These are phyloP conservation scores for Xylariomycetidae sp. DNA, from an alignment of 2,329 filamentous ascomycete species.

Conservation along the genomic window DNA sequence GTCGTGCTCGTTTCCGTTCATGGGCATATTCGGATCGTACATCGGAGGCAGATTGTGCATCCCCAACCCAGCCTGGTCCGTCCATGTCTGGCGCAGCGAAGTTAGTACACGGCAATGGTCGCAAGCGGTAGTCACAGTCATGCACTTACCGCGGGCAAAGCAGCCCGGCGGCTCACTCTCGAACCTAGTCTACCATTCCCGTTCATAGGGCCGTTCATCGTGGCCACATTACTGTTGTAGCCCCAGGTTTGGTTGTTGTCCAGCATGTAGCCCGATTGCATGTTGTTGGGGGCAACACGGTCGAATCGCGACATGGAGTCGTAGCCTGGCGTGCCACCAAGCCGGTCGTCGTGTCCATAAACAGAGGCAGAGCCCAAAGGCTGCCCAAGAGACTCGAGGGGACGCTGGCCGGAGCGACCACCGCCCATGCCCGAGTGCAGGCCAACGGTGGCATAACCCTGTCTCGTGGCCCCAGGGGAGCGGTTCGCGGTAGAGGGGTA, in stretches of 20 bases:
- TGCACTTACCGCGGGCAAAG: constrained; percentile 66
- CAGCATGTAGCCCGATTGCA: constrained; percentile 44
- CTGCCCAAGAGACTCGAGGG: constrained; percentile 67
- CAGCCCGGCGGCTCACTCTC: constrained; percentile 50
- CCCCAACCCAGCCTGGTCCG: constrained; percentile 38
- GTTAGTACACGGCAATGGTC: constrained; percentile 4
- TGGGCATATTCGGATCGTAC: constrained; percentile 29
- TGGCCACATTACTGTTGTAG: constrained; percentile 60
- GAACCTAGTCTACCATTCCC: constrained; percentile 48
- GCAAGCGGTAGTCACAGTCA: constrained; percentile 11
- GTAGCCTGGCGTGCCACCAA: constrained; percentile 53
- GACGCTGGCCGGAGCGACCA: constrained; percentile 67
- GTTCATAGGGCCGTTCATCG: constrained; percentile 58
- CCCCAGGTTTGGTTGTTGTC: constrained; percentile 79
- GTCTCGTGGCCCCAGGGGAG: constrained; percentile 65
- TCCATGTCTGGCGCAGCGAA: constrained; percentile 39
- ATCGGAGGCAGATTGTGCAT: constrained; percentile 34
- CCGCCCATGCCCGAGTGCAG: constrained; percentile 40
- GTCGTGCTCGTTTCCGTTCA: constrained; percentile 35
- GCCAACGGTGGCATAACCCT: constrained; percentile 52
- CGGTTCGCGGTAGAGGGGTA: constrained; percentile 56
- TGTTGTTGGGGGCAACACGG: constrained; percentile 24
- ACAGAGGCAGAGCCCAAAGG: constrained; percentile 53
- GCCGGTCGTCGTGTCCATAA: constrained; percentile 61
- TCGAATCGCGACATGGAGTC: constrained; percentile 40